Evolutionary conservation across 2,329 filamentous ascomycete species (phyloP).

Genomic region (Aspergillus brasiliensis): DNA sequence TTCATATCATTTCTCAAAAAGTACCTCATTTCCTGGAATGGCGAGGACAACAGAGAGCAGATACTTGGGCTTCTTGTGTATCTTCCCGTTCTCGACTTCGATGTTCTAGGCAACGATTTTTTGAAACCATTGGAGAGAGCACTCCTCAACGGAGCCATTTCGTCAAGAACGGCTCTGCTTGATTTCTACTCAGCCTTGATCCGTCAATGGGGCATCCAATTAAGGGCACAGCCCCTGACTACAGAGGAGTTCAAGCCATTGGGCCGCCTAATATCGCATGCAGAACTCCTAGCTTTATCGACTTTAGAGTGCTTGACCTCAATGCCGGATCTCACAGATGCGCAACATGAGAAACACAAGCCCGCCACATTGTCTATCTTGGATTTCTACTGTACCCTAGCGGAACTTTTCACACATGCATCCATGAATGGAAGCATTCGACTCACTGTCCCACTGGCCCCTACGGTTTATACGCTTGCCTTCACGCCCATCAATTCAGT

Average conservation of each 20-base stretch:
- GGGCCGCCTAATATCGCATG: constrained; percentile 55
- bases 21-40: constrained; percentile 66
- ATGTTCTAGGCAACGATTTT: constrained; percentile 40
- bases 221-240: constrained; percentile 31
- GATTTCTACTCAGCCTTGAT: constrained; percentile 69
- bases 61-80: constrained; percentile 40
- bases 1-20: constrained; percentile 44
- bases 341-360: constrained; percentile 18
- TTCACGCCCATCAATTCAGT: constrained; percentile 66
- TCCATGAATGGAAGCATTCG: constrained; percentile 58
- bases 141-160: constrained; percentile 38
- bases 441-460: constrained; percentile 68
- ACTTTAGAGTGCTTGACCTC: constrained; percentile 57
- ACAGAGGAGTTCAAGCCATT: constrained; percentile 33
- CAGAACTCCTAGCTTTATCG: constrained; percentile 57
- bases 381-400: constrained; percentile 69
- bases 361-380: constrained; percentile 57
- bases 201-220: constrained; percentile 52
- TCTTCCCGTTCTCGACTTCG: constrained; percentile 31
- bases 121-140: constrained; percentile 45
- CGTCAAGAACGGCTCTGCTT: constrained; percentile 63
- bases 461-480: constrained; percentile 69
- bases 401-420: constrained; percentile 58
- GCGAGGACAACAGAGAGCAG: constrained; percentile 53
- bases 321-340: constrained; percentile 17